A percentile compares a stretch with the other conserved stretches of the same genome.
Evolutionary conservation across 306 rosid species (phyloP).

Genomic region (Carpinus fangiana): DNA sequence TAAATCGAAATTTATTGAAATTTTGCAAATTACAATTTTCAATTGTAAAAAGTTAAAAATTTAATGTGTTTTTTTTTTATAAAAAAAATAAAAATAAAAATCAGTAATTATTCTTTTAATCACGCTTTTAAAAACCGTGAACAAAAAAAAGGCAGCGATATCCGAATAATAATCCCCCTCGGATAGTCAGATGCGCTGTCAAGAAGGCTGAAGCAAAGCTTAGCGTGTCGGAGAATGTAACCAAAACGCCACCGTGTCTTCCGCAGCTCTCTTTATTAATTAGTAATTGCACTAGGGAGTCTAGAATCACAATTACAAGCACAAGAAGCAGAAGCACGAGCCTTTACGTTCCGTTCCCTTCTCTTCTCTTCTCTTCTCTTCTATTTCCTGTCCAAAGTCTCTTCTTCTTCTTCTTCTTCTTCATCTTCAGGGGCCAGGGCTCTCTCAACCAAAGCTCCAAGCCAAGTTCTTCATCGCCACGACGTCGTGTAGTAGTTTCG

Average conservation of each 20-base stretch:
- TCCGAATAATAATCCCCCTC: too few species aligned
- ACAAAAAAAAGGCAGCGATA: too few species aligned
- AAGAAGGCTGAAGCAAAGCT: conserved; percentile 11
- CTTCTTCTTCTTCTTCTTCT: neutral
- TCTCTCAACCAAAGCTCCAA: neutral
- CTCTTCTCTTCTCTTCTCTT: neutral
- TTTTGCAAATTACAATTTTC: too few species aligned
- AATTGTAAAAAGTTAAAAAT: too few species aligned
- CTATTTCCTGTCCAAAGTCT: neutral
- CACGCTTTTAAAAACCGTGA: too few species aligned
- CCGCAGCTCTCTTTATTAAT: neutral
- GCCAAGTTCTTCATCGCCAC: conserved; percentile 7
- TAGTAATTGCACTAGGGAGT: too few species aligned
- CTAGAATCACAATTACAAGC: neutral
- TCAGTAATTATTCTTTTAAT: too few species aligned
- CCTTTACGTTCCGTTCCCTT: neutral
- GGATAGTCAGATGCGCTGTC: neutral
- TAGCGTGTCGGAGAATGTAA: conserved; percentile 24
- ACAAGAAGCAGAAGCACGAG: neutral
- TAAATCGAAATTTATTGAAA: too few species aligned
- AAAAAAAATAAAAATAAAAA: too few species aligned
- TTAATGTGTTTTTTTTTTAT: too few species aligned
- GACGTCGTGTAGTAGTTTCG: conserved; percentile 14
- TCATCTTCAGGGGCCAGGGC: neutral
- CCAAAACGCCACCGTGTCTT: conserved; percentile 10